These are phyloP conservation scores for Entomortierella parvispora DNA, from an alignment of 192 early-diverging fungal genomes.

Conservation along the genomic window DNA sequence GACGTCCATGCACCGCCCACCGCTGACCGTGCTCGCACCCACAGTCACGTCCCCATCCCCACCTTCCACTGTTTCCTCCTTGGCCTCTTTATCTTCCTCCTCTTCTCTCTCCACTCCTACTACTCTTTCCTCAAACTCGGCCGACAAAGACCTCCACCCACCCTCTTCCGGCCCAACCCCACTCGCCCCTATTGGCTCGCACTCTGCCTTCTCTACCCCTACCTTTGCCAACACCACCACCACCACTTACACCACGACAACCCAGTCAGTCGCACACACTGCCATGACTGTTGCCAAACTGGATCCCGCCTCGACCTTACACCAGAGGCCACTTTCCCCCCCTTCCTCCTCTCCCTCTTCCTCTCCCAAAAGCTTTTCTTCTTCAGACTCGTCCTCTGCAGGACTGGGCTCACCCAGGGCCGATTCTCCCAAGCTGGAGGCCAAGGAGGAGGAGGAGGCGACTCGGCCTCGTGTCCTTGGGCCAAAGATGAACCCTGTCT, in stretches of 20 bases:
- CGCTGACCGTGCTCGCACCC: background rate
- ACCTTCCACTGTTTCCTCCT: background rate
- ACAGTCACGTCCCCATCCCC: constrained; percentile 1
- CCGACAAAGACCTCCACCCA: no score
- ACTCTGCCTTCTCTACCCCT: background rate
- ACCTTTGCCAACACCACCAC: background rate
- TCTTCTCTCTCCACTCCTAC: constrained; percentile 6
- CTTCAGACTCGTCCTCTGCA: constrained; percentile 6
- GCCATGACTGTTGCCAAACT: constrained; percentile 39
- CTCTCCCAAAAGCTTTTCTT: background rate
- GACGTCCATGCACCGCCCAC: constrained; percentile 4
- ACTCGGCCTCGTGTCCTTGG: constrained; percentile 10
- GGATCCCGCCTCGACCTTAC: constrained; percentile 6
- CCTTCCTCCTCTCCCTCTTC: background rate
- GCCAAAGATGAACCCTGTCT: constrained; percentile 46
- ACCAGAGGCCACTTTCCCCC: constrained; percentile 1
- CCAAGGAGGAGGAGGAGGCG: constrained; percentile 55
- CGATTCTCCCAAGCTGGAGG: background rate
- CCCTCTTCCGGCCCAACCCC: no score
- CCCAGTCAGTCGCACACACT: background rate
- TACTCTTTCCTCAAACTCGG: background rate
- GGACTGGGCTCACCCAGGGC: background rate
- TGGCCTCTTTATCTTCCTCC: constrained; percentile 10
- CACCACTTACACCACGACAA: background rate
- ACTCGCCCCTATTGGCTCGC: background rate